Conservation (phyloP, 371 early-diverging fungal species). For the Cladochytrium tenue region DNA sequence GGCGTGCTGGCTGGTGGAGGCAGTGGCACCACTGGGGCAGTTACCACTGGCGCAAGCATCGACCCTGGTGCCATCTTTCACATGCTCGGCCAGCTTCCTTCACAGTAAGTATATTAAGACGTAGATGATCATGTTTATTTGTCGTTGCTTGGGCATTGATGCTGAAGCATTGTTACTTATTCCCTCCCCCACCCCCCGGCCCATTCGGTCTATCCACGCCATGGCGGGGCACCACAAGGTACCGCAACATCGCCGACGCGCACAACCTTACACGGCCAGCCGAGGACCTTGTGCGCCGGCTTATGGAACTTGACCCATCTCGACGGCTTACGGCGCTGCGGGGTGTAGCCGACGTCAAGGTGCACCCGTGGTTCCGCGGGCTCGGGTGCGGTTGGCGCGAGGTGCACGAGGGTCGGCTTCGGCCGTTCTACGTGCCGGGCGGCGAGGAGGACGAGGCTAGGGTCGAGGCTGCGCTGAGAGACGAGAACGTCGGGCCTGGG, state of each 20-base stretch:
- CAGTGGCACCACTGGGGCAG: too few relatives aligned
- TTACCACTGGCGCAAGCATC: too few relatives aligned
- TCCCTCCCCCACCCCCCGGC: too few relatives aligned
- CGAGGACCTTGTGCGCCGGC: constrained; percentile 24
- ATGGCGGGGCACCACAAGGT: constrained; percentile 9
- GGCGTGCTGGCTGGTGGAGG: too few relatives aligned
- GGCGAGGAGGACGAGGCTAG: background rate
- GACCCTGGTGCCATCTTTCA: too few relatives aligned
- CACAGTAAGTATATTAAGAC: too few relatives aligned
- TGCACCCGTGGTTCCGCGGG: constrained; percentile 25
- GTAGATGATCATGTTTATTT: too few relatives aligned
- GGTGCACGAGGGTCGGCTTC: constrained; percentile 22
- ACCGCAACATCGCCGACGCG: constrained; percentile 22
- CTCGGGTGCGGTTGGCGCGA: constrained; percentile 19
- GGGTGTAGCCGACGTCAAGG: constrained; percentile 17
- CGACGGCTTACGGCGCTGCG: constrained; percentile 15
- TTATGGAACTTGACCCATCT: constrained; percentile 20
- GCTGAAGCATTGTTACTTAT: too few relatives aligned
- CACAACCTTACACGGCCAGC: constrained; percentile 23
- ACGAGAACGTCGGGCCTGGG: too few relatives aligned
- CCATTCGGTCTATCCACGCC: too few relatives aligned
- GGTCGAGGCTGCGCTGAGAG: background rate
- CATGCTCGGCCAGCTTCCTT: too few relatives aligned
- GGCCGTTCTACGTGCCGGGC: constrained; percentile 20
- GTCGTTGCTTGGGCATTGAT: too few relatives aligned